Conservation (phyloP, 2,329 filamentous ascomycete species). For the Penicillium sp. region DNA sequence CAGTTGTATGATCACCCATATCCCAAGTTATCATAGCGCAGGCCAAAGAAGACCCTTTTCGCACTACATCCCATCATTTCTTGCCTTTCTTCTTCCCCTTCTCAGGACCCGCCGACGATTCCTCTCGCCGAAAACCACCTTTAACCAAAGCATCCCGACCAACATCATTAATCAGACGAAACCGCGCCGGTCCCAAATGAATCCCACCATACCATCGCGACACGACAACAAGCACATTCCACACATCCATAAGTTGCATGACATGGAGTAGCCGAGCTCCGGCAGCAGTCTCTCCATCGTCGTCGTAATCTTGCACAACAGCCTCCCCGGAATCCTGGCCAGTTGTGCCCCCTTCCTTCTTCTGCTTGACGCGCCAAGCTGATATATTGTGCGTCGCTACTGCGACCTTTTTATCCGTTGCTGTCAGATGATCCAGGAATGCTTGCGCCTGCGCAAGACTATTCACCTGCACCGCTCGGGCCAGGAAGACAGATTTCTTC, state of each 20-base stretch:
- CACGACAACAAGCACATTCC: conserved; percentile 91
- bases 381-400: conserved; percentile 93
- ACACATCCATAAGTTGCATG: conserved; percentile 92
- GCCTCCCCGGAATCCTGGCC: conserved; percentile 54
- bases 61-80: conserved; percentile 30
- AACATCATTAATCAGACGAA: conserved; percentile 84
- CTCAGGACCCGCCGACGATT: conserved; percentile 44
- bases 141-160: conserved; percentile 83
- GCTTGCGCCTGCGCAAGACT: conserved; percentile 72
- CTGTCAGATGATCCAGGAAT: conserved; percentile 75
- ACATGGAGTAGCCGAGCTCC: conserved; percentile 83
- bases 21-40: neutral
- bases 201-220: conserved; percentile 95
- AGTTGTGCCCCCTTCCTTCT: conserved; percentile 17
- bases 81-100: conserved; percentile 60
- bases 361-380: conserved; percentile 78
- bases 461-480: conserved; percentile 71
- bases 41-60: neutral
- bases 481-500: conserved; percentile 86
- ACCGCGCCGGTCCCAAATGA: conserved; percentile 84
- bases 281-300: conserved; percentile 93
- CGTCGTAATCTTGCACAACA: conserved; percentile 85
- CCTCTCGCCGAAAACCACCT: conserved; percentile 68
- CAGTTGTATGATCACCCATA: neutral
- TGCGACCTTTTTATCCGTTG: conserved; percentile 82